A percentile compares a stretch with the other conserved stretches of the same genome.
Conservation (phyloP, 495 filamentous ascomycete species). For the Bacidia gigantensis region DNA sequence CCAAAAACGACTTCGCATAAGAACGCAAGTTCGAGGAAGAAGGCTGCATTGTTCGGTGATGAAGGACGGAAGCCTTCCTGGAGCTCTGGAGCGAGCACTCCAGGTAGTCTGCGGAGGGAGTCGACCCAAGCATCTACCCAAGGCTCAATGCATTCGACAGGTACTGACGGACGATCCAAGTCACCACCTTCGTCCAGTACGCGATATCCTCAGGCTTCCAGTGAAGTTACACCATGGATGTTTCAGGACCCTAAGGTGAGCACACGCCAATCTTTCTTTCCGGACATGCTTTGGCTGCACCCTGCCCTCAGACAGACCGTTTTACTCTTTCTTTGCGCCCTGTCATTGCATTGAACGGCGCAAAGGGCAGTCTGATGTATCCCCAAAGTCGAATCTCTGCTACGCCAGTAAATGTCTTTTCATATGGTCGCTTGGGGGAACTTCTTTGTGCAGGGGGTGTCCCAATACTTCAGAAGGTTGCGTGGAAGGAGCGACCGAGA, state of each 20-base stretch:
- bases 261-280: constrained; percentile 1
- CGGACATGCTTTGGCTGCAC: no score
- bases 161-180: constrained; percentile 28
- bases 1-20: constrained; percentile 56
- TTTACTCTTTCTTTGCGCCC: no score
- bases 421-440: no score
- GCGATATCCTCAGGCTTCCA: constrained; percentile 72
- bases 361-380: no score
- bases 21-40: constrained; percentile 41
- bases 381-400: no score
- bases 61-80: constrained; percentile 50
- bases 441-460: no score
- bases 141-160: constrained; percentile 54
- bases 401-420: no score
- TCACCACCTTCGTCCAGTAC: constrained; percentile 60
- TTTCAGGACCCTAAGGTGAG: constrained; percentile 78
- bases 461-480: neutral
- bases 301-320: no score
- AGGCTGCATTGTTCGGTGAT: constrained; percentile 80
- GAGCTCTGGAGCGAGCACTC: constrained; percentile 60
- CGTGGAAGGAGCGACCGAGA: constrained; percentile 8
- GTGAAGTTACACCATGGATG: constrained; percentile 88
- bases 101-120: constrained; percentile 32
- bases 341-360: no score
- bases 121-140: constrained; percentile 47